These are phyloP conservation scores for Aspergillus brunneoviolaceus DNA, from an alignment of 2,329 filamentous ascomycete species.

Conservation along the genomic window DNA sequence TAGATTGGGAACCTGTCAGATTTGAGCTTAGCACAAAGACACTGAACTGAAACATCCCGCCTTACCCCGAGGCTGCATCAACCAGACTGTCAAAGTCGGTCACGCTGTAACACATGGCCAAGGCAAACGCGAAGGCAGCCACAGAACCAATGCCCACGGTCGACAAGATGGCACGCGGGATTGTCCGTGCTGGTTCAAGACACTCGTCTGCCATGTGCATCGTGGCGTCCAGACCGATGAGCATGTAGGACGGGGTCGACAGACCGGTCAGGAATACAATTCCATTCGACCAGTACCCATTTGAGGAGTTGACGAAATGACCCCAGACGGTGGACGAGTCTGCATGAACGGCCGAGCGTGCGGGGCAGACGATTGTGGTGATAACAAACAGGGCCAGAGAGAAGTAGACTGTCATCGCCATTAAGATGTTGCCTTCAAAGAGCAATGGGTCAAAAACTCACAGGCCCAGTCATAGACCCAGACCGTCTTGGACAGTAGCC, in stretches of 20 bases:
- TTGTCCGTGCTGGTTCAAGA: conserved; percentile 22
- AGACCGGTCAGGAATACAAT: conserved; percentile 25
- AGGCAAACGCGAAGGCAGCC: conserved; percentile 25
- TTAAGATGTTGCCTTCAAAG: not conserved
- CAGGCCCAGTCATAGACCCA: conserved; percentile 26
- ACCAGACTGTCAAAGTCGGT: conserved; percentile 15
- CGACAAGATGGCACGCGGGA: conserved; percentile 20
- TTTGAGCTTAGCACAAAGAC: too few species aligned
- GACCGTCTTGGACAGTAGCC: conserved; percentile 21
- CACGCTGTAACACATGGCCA: conserved; percentile 22
- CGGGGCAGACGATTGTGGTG: conserved; percentile 23
- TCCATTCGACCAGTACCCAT: conserved; percentile 22
- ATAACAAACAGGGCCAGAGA: conserved; percentile 20
- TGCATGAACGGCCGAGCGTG: conserved; percentile 14
- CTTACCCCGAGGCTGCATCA: conserved; percentile 19
- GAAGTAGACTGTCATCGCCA: conserved; percentile 14
- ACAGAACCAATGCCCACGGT: conserved; percentile 22
- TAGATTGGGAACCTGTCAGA: conserved; percentile 21
- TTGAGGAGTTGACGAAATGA: conserved; percentile 21
- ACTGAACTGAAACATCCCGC: too few species aligned
- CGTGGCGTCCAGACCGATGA: conserved; percentile 24
- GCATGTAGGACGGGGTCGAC: conserved; percentile 26
- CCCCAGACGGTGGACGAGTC: conserved; percentile 20
- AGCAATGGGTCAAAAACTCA: conserved; percentile 1
- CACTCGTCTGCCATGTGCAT: conserved; percentile 27